Conservation (phyloP, 495 filamentous ascomycete genomes). For the Hyphodiscus hymeniophilus region DNA sequence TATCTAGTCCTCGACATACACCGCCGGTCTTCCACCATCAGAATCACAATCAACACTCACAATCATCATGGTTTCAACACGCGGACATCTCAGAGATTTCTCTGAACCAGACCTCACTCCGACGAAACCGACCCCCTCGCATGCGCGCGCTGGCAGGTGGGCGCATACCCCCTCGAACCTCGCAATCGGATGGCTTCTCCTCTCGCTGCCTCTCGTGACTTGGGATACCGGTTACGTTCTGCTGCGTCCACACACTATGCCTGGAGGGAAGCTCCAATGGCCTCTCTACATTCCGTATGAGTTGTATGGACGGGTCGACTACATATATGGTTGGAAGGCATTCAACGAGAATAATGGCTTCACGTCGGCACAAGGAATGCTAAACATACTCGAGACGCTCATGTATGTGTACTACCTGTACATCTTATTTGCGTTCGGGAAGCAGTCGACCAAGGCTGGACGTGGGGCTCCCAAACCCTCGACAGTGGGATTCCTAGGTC, state of each 20-base stretch:
- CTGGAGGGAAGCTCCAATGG: conserved; percentile 64
- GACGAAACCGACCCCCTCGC: conserved; percentile 22
- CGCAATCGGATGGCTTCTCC: conserved; percentile 62
- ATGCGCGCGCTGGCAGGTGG: conserved; percentile 35
- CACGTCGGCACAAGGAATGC: conserved; percentile 61
- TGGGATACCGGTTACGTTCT: conserved; percentile 83
- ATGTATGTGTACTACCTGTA: conserved; percentile 65
- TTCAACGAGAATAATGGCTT: conserved; percentile 68
- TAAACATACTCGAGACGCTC: conserved; percentile 68
- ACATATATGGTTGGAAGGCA: conserved; percentile 78
- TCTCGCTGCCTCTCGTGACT: conserved; percentile 73
- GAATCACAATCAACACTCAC: not conserved
- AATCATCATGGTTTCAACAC: conserved; percentile 20
- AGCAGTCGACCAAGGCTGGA: conserved; percentile 27
- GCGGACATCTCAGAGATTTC: conserved; percentile 15
- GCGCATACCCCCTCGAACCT: conserved; percentile 59
- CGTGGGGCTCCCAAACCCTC: conserved; percentile 31
- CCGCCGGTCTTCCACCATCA: no score
- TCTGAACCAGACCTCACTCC: conserved; percentile 16
- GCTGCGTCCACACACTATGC: conserved; percentile 76
- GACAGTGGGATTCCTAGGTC: conserved; percentile 34
- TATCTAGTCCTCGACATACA: not conserved
- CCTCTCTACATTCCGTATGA: conserved; percentile 74
- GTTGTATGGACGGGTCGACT: conserved; percentile 73
- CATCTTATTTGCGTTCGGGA: conserved; percentile 46